phyloP scores from a whole-genome alignment of 805 yeast species.

The Pichia nakasei region DNA sequence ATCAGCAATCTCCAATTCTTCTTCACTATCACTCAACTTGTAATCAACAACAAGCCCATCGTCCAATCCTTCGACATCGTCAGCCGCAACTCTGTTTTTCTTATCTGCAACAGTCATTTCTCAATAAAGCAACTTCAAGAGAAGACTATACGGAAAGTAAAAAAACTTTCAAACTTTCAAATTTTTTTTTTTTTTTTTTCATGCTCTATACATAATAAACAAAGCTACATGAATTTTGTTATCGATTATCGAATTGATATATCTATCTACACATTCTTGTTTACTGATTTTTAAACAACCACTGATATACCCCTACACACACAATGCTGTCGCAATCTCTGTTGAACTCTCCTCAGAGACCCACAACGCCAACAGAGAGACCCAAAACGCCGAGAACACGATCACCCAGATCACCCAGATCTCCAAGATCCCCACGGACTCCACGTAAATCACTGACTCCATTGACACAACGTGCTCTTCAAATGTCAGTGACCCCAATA shows the following conservation, averaged over 20 bases:
- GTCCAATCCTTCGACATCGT: background rate
- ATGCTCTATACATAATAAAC: no score
- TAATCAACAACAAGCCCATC: background rate
- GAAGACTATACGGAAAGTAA: background rate
- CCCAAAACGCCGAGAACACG: conserved; percentile 16
- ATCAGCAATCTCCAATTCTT: conserved; percentile 29
- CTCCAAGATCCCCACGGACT: conserved; percentile 15
- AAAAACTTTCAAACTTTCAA: background rate
- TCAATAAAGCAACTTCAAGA: background rate
- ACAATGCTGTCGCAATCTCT: background rate
- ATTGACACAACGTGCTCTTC: conserved; percentile 22
- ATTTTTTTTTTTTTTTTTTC: no score
- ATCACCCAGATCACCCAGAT: conserved; percentile 2
- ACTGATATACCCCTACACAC: background rate
- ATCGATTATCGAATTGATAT: no score
- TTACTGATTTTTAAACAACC: no score
- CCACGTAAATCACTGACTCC: conserved; percentile 27
- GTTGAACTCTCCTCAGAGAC: background rate
- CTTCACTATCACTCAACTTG: background rate
- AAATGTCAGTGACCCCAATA: conserved; percentile 25
- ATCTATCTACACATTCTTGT: no score
- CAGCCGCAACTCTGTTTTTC: background rate
- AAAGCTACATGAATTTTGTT: no score
- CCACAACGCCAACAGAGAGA: conserved; percentile 10
- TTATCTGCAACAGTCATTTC: no score